These are phyloP conservation scores for Geosmithia putterillii DNA, from an alignment of 2,329 filamentous ascomycete species.

Conservation along the genomic window DNA sequence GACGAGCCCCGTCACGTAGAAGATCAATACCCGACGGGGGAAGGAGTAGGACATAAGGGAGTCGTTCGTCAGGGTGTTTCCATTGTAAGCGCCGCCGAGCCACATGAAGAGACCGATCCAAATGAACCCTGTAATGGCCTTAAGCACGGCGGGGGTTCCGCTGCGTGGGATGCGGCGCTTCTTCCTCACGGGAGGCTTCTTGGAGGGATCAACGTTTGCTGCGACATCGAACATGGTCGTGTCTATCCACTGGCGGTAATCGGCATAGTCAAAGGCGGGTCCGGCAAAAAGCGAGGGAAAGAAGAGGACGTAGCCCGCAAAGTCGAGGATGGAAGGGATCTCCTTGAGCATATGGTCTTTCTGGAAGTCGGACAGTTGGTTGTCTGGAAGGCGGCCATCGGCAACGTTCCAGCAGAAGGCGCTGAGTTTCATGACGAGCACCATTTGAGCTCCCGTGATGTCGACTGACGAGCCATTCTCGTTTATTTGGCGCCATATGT, in stretches of 20 bases:
- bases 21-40: constrained; percentile 58
- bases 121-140: constrained; percentile 57
- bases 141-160: constrained; percentile 70
- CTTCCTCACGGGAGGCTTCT: constrained; percentile 75
- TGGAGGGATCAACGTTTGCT: constrained; percentile 67
- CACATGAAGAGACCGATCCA: constrained; percentile 76
- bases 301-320: constrained; percentile 83
- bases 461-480: constrained; percentile 59
- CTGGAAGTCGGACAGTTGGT: constrained; percentile 76
- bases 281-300: constrained; percentile 86
- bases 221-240: constrained; percentile 90
- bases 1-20: constrained; percentile 76
- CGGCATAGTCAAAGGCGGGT: constrained; percentile 86
- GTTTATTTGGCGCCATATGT: constrained; percentile 67
- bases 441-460: constrained; percentile 95
- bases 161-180: constrained; percentile 88
- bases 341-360: constrained; percentile 66
- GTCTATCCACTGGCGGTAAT: constrained; percentile 87
- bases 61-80: constrained; percentile 50
- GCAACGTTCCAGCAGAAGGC: constrained; percentile 98
- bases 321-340: constrained; percentile 70
- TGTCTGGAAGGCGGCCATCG: constrained; percentile 70
- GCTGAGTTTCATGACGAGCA: constrained; percentile 92
- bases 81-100: constrained; percentile 55
- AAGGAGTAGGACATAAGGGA: constrained; percentile 57